Conservation (phyloP, 495 filamentous ascomycete species). For the Hypoxylon lienhwacheense region DNA sequence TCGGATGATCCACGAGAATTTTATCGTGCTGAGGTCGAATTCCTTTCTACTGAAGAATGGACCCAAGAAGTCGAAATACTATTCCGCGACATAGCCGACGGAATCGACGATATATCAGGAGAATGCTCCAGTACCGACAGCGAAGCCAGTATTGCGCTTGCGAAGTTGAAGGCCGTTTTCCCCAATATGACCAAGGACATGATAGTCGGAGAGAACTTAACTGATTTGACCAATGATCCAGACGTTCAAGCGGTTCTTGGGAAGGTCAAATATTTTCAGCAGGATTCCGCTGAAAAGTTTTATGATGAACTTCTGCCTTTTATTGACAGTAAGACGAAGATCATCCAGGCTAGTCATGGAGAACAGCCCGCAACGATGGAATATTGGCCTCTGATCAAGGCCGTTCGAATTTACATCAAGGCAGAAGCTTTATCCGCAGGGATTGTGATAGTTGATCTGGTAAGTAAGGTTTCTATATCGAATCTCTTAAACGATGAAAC, state of each 20-base stretch:
- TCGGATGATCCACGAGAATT: slow-evolving; percentile 45
- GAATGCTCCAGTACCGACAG: slow-evolving; percentile 50
- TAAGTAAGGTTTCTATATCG: too few species aligned
- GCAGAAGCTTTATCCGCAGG: slow-evolving; percentile 60
- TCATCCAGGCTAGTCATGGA: slow-evolving; percentile 6
- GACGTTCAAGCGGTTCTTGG: slow-evolving; percentile 53
- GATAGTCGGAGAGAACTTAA: slow-evolving; percentile 41
- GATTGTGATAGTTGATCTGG: slow-evolving; percentile 65
- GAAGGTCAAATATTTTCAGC: slow-evolving; percentile 45
- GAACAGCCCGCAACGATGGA: slow-evolving; percentile 48
- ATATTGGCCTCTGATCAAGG: slow-evolving; percentile 68
- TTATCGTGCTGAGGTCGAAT: slow-evolving; percentile 67
- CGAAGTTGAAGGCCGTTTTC: slow-evolving; percentile 68
- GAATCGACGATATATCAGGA: slow-evolving; percentile 42
- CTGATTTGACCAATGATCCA: slow-evolving; percentile 43
- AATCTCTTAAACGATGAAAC: too few species aligned
- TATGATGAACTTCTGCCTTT: slow-evolving; percentile 32
- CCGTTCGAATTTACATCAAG: slow-evolving; percentile 63
- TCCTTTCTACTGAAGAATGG: slow-evolving; percentile 61
- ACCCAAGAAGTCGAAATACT: slow-evolving; percentile 53
- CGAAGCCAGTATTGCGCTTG: slow-evolving; percentile 61
- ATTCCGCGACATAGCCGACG: slow-evolving; percentile 58
- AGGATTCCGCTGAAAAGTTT: slow-evolving; percentile 35
- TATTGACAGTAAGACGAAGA: slow-evolving; percentile 43
- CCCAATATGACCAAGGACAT: slow-evolving; percentile 57